Percentiles rank a stretch among this genome's conserved stretches.
These are phyloP conservation scores for Gossypium rotundifolium DNA, from an alignment of 345 rosid genomes.

Conservation along the genomic window DNA sequence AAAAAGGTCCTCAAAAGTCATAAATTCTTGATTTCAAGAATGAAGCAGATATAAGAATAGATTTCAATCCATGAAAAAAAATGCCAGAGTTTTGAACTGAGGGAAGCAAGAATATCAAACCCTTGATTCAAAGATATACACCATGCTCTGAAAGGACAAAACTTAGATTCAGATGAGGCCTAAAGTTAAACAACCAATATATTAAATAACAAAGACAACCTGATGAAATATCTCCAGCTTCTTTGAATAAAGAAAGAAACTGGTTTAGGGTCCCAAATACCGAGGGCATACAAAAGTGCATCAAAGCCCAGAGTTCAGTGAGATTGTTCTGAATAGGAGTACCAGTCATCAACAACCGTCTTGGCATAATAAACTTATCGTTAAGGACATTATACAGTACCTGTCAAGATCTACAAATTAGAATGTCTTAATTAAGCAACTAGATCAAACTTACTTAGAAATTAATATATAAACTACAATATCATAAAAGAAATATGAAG, in stretches of 20 bases:
- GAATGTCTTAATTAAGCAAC: not conserved
- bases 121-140: not conserved
- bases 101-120: not conserved
- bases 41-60: not conserved
- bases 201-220: conserved; percentile 9
- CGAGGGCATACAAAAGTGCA: conserved; percentile 90
- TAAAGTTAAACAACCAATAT: not conserved
- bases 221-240: conserved; percentile 49
- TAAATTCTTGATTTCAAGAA: not conserved
- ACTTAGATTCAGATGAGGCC: not conserved
- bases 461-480: not conserved
- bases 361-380: conserved; percentile 68
- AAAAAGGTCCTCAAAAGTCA: not conserved
- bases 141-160: not conserved
- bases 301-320: conserved; percentile 85
- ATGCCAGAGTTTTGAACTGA: not conserved
- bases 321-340: conserved; percentile 89
- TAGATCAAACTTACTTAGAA: conserved; percentile 3
- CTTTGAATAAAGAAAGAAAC: conserved; percentile 65
- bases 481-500: not conserved
- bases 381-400: conserved; percentile 64
- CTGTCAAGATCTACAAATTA: conserved; percentile 32
- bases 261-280: conserved; percentile 74
- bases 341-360: conserved; percentile 81
- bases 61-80: not conserved